Conservation (phyloP, 768 basidiomycete genomes). For the Lactarius trivialis region DNA sequence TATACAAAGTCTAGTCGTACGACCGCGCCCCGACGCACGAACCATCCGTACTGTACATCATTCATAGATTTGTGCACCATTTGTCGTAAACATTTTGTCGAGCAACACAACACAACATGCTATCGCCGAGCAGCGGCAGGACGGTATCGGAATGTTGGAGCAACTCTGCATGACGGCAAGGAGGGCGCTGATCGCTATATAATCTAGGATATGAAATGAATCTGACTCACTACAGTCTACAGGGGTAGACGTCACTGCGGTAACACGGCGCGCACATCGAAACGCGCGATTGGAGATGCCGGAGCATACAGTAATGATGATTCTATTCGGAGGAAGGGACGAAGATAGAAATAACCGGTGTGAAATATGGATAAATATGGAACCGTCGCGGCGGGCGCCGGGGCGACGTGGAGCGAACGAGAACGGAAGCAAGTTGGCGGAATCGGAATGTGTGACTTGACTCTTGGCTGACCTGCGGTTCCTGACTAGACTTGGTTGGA, state of each 20-base stretch:
- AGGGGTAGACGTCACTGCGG: not conserved
- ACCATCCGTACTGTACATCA: not conserved
- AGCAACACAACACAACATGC: not conserved
- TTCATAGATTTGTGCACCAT: not conserved
- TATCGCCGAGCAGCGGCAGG: not conserved
- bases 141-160: not conserved
- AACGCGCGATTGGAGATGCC: not conserved
- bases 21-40: not conserved
- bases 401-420: not conserved
- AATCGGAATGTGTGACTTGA: slow-evolving; percentile 1
- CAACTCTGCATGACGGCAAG: not conserved
- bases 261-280: not conserved
- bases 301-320: not conserved
- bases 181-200: not conserved
- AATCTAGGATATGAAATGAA: not conserved
- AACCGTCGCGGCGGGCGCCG: not conserved
- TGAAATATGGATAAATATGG: not conserved
- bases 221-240: not conserved
- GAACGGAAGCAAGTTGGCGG: not conserved
- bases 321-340: not conserved
- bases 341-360: not conserved
- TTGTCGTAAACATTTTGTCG: not conserved
- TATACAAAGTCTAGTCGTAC: not conserved
- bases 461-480: not conserved
- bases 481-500: not conserved